Conservation (phyloP, 108 stramenopile species). For the Pseudonitzschia pungens region DNA sequence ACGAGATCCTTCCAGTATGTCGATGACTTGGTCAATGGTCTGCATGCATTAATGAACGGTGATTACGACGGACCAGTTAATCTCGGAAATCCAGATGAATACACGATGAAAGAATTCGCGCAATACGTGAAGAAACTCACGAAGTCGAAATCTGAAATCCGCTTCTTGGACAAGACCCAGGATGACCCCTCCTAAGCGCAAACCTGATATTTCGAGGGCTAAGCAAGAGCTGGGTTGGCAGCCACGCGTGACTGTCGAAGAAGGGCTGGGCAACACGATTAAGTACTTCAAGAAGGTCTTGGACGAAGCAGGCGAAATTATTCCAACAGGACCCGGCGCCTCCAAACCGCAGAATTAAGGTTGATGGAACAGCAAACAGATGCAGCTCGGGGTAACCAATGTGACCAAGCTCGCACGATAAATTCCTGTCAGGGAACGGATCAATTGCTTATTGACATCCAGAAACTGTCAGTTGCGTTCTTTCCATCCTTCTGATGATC, state of each 20-base stretch:
- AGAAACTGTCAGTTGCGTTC: no score
- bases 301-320: slow-evolving; percentile 80
- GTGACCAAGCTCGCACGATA: no score
- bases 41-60: slow-evolving; percentile 96
- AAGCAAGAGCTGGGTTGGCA: slow-evolving; percentile 90
- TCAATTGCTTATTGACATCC: no score
- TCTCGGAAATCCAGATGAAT: slow-evolving; percentile 98
- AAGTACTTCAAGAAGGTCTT: slow-evolving; percentile 89
- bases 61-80: slow-evolving; percentile 92
- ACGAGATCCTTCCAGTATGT: slow-evolving; percentile 99
- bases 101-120: slow-evolving; percentile 93
- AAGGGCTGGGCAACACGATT: slow-evolving; percentile 92
- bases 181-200: slow-evolving; percentile 95
- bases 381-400: no score
- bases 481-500: no score
- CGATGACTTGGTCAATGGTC: slow-evolving; percentile 95
- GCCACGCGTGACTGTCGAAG: slow-evolving; percentile 82
- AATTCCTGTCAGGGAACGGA: no score
- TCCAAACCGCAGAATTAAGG: slow-evolving; percentile 55
- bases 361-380: neutral
- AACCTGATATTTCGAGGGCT: slow-evolving; percentile 94
- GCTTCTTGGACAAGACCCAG: slow-evolving; percentile 63
- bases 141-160: slow-evolving; percentile 66
- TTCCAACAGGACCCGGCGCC: slow-evolving; percentile 83
- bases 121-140: slow-evolving; percentile 78